Evolutionary conservation across 2,329 filamentous ascomycete genomes (phyloP).

Genomic region (Diaporthe citriasiana): DNA sequence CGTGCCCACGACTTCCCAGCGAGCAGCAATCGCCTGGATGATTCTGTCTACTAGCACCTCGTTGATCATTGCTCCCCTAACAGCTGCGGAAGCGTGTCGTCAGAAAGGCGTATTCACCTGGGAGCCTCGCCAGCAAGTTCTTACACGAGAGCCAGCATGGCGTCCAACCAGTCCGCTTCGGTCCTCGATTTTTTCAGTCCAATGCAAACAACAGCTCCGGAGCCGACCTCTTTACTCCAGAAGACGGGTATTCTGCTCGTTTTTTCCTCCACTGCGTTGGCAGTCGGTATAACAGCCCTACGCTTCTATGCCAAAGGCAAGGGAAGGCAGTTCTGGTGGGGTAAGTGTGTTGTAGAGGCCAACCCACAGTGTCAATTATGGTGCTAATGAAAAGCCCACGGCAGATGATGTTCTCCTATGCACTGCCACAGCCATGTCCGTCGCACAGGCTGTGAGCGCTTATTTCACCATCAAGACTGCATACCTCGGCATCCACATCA

Average conservation of each 20-base stretch:
- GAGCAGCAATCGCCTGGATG: too few species aligned
- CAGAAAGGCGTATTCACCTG: not conserved
- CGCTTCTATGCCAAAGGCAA: constrained; percentile 23
- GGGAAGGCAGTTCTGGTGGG: constrained; percentile 13
- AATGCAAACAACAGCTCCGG: not conserved
- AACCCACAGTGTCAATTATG: not conserved
- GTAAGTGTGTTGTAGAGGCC: constrained; percentile 8
- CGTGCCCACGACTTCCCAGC: not conserved
- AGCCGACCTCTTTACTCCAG: constrained; percentile 17
- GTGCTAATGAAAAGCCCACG: not conserved
- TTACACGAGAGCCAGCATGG: not conserved
- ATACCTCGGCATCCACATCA: constrained; percentile 1
- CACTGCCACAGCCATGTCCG: constrained; percentile 2
- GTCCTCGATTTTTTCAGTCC: not conserved
- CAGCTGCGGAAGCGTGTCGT: not conserved
- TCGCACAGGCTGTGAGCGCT: constrained; percentile 3
- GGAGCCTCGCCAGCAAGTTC: too few species aligned
- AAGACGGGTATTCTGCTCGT: constrained; percentile 5
- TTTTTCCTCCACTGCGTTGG: constrained; percentile 2
- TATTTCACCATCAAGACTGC: constrained; percentile 13
- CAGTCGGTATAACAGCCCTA: not conserved
- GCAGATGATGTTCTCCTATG: constrained; percentile 21
- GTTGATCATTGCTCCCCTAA: not conserved
- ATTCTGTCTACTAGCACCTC: not conserved
- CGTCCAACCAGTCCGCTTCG: constrained; percentile 2